phyloP scores from a whole-genome alignment of 257 asterid species.

The Nicotiana attenuata region DNA sequence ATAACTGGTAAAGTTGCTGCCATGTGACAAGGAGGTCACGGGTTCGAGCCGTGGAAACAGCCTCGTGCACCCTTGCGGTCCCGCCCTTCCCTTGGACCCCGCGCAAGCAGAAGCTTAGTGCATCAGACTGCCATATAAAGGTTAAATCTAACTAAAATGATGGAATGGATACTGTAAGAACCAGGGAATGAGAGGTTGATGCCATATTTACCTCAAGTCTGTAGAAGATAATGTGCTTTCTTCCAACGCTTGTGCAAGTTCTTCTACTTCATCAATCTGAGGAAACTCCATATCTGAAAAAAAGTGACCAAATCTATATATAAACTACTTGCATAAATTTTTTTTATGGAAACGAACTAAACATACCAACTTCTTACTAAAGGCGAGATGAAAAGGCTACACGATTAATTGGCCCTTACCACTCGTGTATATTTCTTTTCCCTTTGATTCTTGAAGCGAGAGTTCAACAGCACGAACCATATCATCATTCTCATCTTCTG shows the following conservation, averaged over 20 bases:
- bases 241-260: slow-evolving; percentile 2
- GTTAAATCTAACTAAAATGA: too few relatives aligned
- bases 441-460: not conserved
- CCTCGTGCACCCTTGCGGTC: too few relatives aligned
- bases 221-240: not conserved
- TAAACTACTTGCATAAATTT: not conserved
- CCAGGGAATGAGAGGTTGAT: not conserved
- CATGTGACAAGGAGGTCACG: too few relatives aligned
- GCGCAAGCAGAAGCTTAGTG: too few relatives aligned
- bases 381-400: not conserved
- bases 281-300: not conserved
- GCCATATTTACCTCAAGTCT: not conserved
- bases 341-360: not conserved
- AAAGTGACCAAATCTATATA: not conserved
- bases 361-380: not conserved
- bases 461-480: not conserved
- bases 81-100: too few relatives aligned
- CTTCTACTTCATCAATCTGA: not conserved
- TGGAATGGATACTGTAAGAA: too few relatives aligned
- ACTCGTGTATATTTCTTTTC: not conserved
- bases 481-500: slow-evolving; percentile 11
- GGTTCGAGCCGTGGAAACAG: too few relatives aligned
- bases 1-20: too few relatives aligned
- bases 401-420: not conserved
- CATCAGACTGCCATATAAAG: not conserved